Evolutionary conservation across 768 basidiomycete genomes (phyloP).

Genomic region (Phlegmacium glaucopus): DNA sequence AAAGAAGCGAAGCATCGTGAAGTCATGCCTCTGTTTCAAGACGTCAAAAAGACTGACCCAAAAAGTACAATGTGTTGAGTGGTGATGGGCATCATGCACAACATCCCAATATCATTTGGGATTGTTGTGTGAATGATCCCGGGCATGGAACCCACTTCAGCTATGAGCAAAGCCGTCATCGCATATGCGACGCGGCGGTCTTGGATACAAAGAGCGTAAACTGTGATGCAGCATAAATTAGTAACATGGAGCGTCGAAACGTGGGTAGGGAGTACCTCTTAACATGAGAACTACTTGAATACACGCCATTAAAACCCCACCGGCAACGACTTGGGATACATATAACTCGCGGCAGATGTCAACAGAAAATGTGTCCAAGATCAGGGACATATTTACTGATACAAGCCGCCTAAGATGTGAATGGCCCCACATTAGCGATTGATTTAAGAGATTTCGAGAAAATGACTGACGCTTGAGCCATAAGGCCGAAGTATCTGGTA

Average conservation of each 20-base stretch:
- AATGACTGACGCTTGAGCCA: slow-evolving; percentile 14
- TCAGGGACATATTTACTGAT: slow-evolving; percentile 9
- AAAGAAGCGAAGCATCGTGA: neutral
- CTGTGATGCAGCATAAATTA: neutral
- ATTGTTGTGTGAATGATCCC: slow-evolving; percentile 14
- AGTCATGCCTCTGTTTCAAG: too few relatives aligned
- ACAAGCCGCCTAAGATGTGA: slow-evolving; percentile 10
- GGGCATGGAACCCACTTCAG: slow-evolving; percentile 19
- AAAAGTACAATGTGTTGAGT: slow-evolving; percentile 15
- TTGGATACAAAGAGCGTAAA: slow-evolving; percentile 16
- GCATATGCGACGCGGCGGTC: slow-evolving; percentile 14
- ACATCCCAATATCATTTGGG: slow-evolving; percentile 11
- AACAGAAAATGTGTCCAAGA: slow-evolving; percentile 6
- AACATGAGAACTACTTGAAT: slow-evolving; percentile 16
- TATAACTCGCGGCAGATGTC: slow-evolving; percentile 15
- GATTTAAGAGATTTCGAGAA: slow-evolving; percentile 1
- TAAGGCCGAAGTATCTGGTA: slow-evolving; percentile 17
- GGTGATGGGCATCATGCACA: slow-evolving; percentile 19
- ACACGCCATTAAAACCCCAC: slow-evolving; percentile 18
- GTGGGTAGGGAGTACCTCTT: slow-evolving; percentile 10
- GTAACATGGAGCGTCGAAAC: too few relatives aligned
- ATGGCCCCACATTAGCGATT: neutral
- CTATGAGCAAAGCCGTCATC: slow-evolving; percentile 14
- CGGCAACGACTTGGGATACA: slow-evolving; percentile 14
- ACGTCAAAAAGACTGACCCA: slow-evolving; percentile 7